These are phyloP conservation scores for Colletotrichum viniferum DNA, from an alignment of 2,329 filamentous ascomycete species.

Conservation along the genomic window DNA sequence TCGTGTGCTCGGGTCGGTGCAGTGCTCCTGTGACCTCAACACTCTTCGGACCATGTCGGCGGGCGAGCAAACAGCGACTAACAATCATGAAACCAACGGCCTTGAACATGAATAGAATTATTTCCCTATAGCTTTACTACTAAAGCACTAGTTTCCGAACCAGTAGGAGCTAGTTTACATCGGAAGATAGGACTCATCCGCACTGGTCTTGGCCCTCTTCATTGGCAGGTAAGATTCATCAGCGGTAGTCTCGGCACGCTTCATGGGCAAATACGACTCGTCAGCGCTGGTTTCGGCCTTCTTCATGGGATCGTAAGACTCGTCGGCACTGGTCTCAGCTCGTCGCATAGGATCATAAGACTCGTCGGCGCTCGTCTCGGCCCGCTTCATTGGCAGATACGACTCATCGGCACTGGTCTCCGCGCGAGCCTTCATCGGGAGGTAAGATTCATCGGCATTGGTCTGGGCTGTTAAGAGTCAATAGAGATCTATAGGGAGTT, in stretches of 20 bases:
- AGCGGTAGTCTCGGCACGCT: neutral
- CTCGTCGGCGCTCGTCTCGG: constrained; percentile 4
- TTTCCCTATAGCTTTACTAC: neutral
- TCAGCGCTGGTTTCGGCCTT: neutral
- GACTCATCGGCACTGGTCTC: constrained; percentile 11
- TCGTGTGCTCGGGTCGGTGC: neutral
- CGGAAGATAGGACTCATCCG: neutral
- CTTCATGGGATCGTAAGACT: neutral
- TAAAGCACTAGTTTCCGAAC: neutral
- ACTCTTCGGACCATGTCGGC: neutral
- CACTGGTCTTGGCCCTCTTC: neutral
- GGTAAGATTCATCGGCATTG: constrained; percentile 11
- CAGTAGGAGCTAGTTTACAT: neutral
- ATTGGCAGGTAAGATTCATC: neutral
- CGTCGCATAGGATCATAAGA: constrained; percentile 1
- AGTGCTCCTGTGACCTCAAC: neutral
- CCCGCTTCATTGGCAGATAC: neutral
- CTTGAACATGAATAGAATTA: neutral
- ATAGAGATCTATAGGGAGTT: neutral
- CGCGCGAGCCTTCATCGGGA: constrained; percentile 1
- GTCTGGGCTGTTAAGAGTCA: neutral
- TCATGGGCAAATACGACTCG: neutral
- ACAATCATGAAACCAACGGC: neutral
- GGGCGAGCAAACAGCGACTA: neutral
- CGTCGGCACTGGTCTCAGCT: neutral